These are phyloP conservation scores for Alloteropsis semialata DNA, from an alignment of 176 grass and related monocot species.

Conservation along the genomic window DNA sequence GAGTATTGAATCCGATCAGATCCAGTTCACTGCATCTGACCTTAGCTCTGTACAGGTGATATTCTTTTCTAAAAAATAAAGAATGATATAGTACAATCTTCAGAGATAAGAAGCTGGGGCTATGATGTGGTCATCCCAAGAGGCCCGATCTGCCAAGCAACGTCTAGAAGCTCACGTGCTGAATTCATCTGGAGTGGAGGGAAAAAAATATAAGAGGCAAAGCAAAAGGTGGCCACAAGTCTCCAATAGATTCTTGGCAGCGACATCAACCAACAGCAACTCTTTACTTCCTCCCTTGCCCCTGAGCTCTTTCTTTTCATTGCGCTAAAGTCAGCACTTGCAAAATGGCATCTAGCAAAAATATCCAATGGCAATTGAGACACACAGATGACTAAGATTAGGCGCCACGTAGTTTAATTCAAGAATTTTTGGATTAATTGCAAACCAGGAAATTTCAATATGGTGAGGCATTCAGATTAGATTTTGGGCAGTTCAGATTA, in stretches of 20 bases:
- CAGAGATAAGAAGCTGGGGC: conserved; percentile 20
- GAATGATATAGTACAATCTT: not conserved
- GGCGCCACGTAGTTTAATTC: not conserved
- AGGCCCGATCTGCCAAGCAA: conserved; percentile 20
- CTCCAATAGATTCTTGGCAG: conserved; percentile 31
- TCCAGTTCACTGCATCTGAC: conserved; percentile 41
- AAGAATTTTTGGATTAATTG: not conserved
- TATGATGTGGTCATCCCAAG: not conserved
- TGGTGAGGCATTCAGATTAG: not conserved
- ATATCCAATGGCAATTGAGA: conserved; percentile 7
- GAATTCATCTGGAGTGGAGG: conserved; percentile 1
- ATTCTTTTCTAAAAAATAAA: not conserved
- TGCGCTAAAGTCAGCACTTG: conserved; percentile 4
- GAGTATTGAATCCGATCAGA: not conserved
- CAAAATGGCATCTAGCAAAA: conserved; percentile 3
- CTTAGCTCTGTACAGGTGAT: not conserved
- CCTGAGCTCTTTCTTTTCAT: not conserved
- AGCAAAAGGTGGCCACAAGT: conserved; percentile 26
- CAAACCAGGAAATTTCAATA: not conserved
- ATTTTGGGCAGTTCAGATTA: not conserved
- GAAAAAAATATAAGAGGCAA: not conserved
- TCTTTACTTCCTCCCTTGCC: not conserved
- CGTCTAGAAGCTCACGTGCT: conserved; percentile 49
- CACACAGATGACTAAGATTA: not conserved
- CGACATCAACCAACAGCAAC: conserved; percentile 20